Evolutionary conservation across 176 grass and related monocot species (phyloP).

Genomic region (Phoenix dactylifera): DNA sequence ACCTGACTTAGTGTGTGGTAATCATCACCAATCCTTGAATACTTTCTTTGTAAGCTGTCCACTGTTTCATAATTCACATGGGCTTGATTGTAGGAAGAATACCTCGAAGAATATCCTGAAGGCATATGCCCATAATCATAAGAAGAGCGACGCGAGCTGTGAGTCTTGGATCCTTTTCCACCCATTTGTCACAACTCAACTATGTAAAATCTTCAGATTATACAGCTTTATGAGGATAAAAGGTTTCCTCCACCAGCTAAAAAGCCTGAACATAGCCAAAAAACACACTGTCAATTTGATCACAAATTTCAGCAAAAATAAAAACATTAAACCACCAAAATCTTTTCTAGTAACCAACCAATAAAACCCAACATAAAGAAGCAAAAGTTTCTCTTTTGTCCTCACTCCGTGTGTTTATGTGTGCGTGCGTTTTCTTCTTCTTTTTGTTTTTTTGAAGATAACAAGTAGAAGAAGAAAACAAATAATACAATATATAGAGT

Average conservation of each 20-base stretch:
- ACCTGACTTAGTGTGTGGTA: conserved; percentile 74
- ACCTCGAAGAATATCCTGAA: conserved; percentile 31
- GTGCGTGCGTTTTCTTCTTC: too few relatives aligned
- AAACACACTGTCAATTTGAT: too few relatives aligned
- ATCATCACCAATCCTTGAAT: conserved; percentile 71
- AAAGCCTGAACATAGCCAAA: too few relatives aligned
- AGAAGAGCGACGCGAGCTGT: too few relatives aligned
- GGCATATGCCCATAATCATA: conserved; percentile 28
- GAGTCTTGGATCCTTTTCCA: conserved; percentile 36
- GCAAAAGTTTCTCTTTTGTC: neutral
- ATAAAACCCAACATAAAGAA: neutral
- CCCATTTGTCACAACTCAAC: conserved; percentile 24
- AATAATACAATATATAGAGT: too few relatives aligned
- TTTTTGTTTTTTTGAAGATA: neutral
- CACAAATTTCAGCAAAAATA: too few relatives aligned
- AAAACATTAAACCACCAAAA: neutral
- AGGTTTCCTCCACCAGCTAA: neutral
- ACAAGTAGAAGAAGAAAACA: neutral
- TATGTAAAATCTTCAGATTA: neutral
- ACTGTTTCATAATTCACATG: conserved; percentile 42
- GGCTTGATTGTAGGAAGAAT: conserved; percentile 27
- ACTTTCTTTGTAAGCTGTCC: conserved; percentile 49
- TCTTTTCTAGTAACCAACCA: neutral
- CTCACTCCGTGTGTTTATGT: neutral
- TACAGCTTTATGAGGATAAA: neutral